Evolutionary conservation across 805 yeast genomes (phyloP).

Genomic region (Saturnispora serradocipensis): DNA sequence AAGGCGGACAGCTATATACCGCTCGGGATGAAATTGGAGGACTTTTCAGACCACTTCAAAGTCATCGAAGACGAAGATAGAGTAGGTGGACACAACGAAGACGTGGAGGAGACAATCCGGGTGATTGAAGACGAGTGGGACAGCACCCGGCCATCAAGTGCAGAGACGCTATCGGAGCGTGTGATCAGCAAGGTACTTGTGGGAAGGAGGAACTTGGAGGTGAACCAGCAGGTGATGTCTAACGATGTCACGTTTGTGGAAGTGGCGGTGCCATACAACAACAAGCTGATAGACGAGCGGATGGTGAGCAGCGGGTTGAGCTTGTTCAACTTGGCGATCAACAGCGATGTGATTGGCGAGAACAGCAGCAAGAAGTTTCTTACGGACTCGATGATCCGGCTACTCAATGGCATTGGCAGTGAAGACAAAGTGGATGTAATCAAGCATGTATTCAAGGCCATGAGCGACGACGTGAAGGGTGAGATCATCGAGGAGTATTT

Average conservation of each 20-base stretch:
- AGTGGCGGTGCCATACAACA: slow-evolving; percentile 6
- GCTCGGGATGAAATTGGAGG: slow-evolving; percentile 13
- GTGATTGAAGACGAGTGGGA: background rate
- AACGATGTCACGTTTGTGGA: slow-evolving; percentile 5
- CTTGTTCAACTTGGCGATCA: slow-evolving; percentile 14
- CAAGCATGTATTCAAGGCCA: slow-evolving; percentile 3
- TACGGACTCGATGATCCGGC: slow-evolving; percentile 11
- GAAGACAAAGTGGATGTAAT: background rate
- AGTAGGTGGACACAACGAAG: background rate
- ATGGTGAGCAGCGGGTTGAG: slow-evolving; percentile 13
- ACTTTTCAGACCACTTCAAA: slow-evolving; percentile 9
- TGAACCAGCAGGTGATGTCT: background rate
- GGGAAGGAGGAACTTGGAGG: slow-evolving; percentile 6
- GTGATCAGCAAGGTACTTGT: slow-evolving; percentile 3
- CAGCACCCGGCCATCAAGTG: background rate
- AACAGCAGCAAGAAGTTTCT: slow-evolving; percentile 9
- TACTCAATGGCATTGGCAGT: slow-evolving; percentile 14
- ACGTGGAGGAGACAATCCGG: slow-evolving; percentile 4
- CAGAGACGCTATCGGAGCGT: slow-evolving; percentile 4
- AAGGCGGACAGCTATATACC: slow-evolving; percentile 12
- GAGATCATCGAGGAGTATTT: slow-evolving; percentile 15
- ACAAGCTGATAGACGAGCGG: background rate
- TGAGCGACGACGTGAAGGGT: slow-evolving; percentile 15
- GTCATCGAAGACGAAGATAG: background rate
- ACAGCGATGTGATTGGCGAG: slow-evolving; percentile 10